phyloP scores from a whole-genome alignment of 108 stramenopile genomes.

The Nannochloropsis salina region DNA sequence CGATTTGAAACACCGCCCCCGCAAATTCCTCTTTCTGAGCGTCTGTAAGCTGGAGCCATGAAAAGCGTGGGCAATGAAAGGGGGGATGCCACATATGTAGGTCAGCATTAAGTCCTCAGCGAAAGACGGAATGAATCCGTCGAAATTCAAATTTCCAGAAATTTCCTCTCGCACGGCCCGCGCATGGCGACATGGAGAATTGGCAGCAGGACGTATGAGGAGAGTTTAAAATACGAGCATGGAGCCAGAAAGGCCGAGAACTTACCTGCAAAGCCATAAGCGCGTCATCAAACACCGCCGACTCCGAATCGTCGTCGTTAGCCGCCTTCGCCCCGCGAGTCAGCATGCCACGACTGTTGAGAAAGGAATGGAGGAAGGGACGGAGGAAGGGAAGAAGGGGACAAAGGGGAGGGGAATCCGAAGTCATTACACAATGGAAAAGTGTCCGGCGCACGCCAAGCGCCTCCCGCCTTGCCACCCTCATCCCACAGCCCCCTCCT shows the following conservation, averaged over 20 bases:
- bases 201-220: background rate
- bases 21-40: background rate
- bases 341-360: background rate
- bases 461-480: background rate
- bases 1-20: background rate
- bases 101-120: no score
- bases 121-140: no score
- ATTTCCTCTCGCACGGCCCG: no score
- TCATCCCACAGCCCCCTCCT: background rate
- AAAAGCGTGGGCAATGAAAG: background rate
- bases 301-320: background rate
- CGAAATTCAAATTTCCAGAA: no score
- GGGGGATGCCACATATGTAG: no score
- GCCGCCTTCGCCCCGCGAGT: background rate
- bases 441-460: background rate
- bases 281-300: background rate
- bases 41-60: background rate
- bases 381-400: background rate
- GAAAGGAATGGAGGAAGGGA: background rate
- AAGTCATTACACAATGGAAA: background rate
- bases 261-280: background rate
- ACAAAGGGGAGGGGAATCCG: background rate
- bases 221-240: background rate
- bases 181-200: background rate
- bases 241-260: background rate